Percentiles rank a stretch among this genome's conserved stretches.
phyloP scores from a whole-genome alignment of 495 filamentous ascomycete species.

The Lindgomyces ingoldianus region DNA sequence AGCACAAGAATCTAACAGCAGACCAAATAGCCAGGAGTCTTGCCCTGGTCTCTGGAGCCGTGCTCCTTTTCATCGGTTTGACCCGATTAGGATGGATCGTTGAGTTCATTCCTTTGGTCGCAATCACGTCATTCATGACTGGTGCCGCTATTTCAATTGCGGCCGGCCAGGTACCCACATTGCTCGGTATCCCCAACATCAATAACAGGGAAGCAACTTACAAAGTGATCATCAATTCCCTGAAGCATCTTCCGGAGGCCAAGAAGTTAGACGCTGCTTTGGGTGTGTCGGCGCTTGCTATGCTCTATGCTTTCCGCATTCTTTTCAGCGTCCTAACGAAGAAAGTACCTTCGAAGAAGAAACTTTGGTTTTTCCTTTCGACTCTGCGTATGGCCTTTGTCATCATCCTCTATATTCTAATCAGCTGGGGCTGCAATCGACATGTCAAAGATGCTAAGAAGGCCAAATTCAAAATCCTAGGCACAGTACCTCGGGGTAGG shows the following conservation, averaged over 20 bases:
- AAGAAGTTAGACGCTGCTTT: constrained; percentile 80
- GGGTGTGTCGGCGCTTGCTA: constrained; percentile 76
- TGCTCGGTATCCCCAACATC: constrained; percentile 82
- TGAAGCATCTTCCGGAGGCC: constrained; percentile 70
- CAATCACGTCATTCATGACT: constrained; percentile 97
- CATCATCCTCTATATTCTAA: constrained; percentile 89
- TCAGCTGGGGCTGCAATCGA: constrained; percentile 81
- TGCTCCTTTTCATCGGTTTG: constrained; percentile 79
- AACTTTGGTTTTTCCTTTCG: constrained; percentile 83
- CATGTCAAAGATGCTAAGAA: constrained; percentile 48
- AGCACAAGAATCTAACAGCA: constrained; percentile 58
- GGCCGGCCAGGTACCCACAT: constrained; percentile 74
- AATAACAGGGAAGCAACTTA: constrained; percentile 82
- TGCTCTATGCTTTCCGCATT: constrained; percentile 80
- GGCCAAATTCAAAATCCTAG: constrained; percentile 68
- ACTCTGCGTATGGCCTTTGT: constrained; percentile 90
- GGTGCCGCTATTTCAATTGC: constrained; percentile 91
- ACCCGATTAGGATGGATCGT: constrained; percentile 85
- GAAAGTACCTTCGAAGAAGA: constrained; percentile 67
- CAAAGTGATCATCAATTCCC: constrained; percentile 77
- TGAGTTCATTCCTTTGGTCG: constrained; percentile 87
- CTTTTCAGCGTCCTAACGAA: constrained; percentile 64
- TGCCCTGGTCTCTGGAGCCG: constrained; percentile 75
- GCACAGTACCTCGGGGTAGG: constrained; percentile 69
- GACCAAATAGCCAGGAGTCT: constrained; percentile 75